Conservation (phyloP, 305 asterid genomes). For the Vinca major region DNA sequence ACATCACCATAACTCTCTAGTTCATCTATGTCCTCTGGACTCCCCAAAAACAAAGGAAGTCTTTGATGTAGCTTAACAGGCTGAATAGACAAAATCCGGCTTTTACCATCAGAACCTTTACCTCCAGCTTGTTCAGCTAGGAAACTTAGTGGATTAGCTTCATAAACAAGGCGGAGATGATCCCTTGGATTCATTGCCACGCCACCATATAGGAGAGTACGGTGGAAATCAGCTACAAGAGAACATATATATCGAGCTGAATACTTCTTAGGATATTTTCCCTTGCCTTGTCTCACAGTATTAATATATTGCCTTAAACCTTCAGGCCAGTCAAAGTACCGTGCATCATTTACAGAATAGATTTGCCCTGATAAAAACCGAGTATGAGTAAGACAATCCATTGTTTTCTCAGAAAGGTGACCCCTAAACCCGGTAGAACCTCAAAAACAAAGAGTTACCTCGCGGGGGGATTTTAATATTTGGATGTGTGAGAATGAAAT, state of each 20-base stretch:
- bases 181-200: conserved; percentile 87
- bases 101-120: conserved; percentile 70
- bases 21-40: conserved; percentile 73
- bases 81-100: conserved; percentile 64
- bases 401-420: not conserved
- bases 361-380: conserved; percentile 54
- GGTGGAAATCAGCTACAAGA: conserved; percentile 89
- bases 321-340: conserved; percentile 95
- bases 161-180: conserved; percentile 92
- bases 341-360: conserved; percentile 82
- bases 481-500: conserved; percentile 70
- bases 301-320: conserved; percentile 72
- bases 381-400: not conserved
- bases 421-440: not conserved
- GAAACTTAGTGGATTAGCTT: conserved; percentile 83
- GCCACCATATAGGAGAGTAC: conserved; percentile 79
- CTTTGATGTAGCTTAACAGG: conserved; percentile 77
- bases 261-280: conserved; percentile 66
- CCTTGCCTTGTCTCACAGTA: conserved; percentile 77
- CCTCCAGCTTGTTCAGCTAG: conserved; percentile 86
- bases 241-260: conserved; percentile 88
- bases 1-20: conserved; percentile 64
- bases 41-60: conserved; percentile 75
- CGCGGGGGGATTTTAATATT: conserved; percentile 54
- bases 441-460: conserved; percentile 31